Evolutionary conservation across 1,139 yeast species (phyloP), one percentile per base, ranked within the genome.

Genomic region (Candida glucosophila): DNA sequence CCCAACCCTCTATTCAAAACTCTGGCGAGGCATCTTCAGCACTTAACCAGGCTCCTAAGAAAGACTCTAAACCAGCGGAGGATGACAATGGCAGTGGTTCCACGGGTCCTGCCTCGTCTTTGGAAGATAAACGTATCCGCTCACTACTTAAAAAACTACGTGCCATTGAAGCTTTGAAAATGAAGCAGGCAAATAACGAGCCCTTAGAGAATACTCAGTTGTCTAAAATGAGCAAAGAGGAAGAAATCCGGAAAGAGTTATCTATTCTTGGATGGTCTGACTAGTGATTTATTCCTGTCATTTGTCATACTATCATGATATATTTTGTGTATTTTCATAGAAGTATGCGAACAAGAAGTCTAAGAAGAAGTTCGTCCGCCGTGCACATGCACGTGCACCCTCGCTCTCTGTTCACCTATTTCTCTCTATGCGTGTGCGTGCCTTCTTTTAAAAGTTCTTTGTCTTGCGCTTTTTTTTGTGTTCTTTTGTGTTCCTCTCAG

Each of bases 71-170:
- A 12, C 36, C 42, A 7, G 25, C 43, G 12, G 40, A 48, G 6
- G 36, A 44, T 8, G 27, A 38, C 11, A 33, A 39, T 12, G 42
- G 34, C 11, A 55, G 56, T 8, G 34, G 55, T 26, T 74, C 74
- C 19, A 60, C 68, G 33, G 82, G 81, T 20, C 81, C 82, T 28
- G 73, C 71, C 22, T 62, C 67, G 26, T 68, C 81, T 7, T 57
- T 77, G 43, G 96, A 88, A 55, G 97, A 90, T 42, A 90, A 88
- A 66, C 86, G 86, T 56, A 78, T 85, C 38, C 73, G 98, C 49
- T 77, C 93, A 14, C 68, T 90, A 47, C 67, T 88, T 52, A 90
- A 90, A 62, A 92, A 92, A 57, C 68, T 90, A 39, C 73, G 97
- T 46, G 97, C 98, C 9, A 90, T 90, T 40, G 95, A 88, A 52